Evolutionary conservation across 306 rosid genomes (phyloP).

Genomic region (Inga leiocalycina): DNA sequence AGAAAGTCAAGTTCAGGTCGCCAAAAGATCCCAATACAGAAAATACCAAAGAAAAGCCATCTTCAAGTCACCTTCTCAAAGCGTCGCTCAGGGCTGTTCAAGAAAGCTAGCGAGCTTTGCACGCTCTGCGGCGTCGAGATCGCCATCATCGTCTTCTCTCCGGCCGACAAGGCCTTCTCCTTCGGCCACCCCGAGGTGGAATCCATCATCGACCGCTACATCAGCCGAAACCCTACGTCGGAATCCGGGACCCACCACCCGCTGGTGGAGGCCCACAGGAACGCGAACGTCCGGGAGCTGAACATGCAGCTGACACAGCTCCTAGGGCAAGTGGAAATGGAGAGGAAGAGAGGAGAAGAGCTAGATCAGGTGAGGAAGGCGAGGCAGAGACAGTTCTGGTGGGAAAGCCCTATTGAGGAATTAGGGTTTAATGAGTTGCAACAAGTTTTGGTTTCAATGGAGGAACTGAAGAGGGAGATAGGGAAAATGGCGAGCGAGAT

Average conservation of each 20-base stretch:
- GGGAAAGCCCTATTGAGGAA: slow-evolving; percentile 58
- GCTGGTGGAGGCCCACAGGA: slow-evolving; percentile 41
- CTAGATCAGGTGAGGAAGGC: slow-evolving; percentile 47
- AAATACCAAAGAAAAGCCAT: slow-evolving; percentile 59
- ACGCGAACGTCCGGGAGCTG: slow-evolving; percentile 47
- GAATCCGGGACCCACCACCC: slow-evolving; percentile 31
- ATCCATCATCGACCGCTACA: slow-evolving; percentile 51
- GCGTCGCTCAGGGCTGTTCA: slow-evolving; percentile 68
- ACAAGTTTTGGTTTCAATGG: slow-evolving; percentile 46
- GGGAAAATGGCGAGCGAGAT: slow-evolving; percentile 43
- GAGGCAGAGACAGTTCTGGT: slow-evolving; percentile 53
- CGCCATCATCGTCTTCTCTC: slow-evolving; percentile 68
- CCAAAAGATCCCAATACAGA: slow-evolving; percentile 58
- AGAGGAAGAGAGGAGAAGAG: slow-evolving; percentile 56
- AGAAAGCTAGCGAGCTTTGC: slow-evolving; percentile 75
- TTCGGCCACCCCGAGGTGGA: slow-evolving; percentile 68
- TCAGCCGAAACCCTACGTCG: slow-evolving; percentile 32
- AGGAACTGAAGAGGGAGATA: slow-evolving; percentile 57
- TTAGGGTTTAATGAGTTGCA: slow-evolving; percentile 47
- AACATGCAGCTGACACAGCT: slow-evolving; percentile 49
- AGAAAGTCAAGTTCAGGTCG: slow-evolving; percentile 57
- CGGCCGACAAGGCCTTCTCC: slow-evolving; percentile 63
- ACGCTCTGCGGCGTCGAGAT: slow-evolving; percentile 70
- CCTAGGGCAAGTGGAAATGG: slow-evolving; percentile 49
- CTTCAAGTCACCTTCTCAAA: slow-evolving; percentile 75